Conservation (phyloP, 257 asterid genomes). For the Primulina eburnea region DNA sequence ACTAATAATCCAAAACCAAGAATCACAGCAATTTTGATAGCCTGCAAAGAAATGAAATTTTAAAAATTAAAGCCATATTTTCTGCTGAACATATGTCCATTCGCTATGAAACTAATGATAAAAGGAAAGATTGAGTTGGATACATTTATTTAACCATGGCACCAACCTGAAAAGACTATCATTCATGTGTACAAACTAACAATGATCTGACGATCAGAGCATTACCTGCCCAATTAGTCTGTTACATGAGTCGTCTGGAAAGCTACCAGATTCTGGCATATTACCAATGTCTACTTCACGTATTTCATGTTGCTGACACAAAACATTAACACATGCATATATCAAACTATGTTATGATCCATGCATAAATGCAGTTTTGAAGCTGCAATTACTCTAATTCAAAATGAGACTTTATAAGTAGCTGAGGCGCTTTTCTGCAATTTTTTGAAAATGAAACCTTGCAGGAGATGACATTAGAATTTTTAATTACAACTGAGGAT, state of each 20-base stretch:
- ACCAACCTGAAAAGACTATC: neutral
- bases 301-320: conserved; percentile 27
- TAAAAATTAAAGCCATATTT: neutral
- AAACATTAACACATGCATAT: neutral
- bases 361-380: neutral
- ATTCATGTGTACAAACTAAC: neutral
- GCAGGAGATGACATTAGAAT: neutral
- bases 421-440: neutral
- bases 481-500: too few relatives aligned
- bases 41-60: conserved; percentile 39
- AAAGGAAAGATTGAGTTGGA: neutral
- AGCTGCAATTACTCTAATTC: neutral
- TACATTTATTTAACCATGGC: neutral
- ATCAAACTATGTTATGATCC: neutral
- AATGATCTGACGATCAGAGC: neutral
- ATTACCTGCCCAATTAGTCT: conserved; percentile 69
- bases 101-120: neutral
- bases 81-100: neutral
- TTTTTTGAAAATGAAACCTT: neutral
- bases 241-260: conserved; percentile 47
- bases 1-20: conserved; percentile 82
- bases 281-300: conserved; percentile 32
- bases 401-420: too few relatives aligned
- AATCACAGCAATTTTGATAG: conserved; percentile 54
- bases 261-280: conserved; percentile 35